Base-by-base conservation (phyloP, 2,329 filamentous ascomycete species). In the Scedosporium dehoogii region DNA sequence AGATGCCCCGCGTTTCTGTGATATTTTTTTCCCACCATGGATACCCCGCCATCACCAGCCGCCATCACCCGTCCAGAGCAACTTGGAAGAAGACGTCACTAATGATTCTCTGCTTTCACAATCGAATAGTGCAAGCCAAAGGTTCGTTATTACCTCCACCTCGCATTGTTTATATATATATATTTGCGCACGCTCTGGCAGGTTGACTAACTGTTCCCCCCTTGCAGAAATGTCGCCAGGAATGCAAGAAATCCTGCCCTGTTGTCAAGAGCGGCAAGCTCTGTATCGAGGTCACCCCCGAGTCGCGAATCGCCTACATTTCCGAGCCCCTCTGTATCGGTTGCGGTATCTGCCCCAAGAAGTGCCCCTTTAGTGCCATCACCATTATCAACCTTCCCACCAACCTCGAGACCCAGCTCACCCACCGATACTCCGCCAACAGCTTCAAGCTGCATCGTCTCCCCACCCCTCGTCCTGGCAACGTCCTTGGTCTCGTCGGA, bases 301-400 rank as follows among this genome's bases (percentile, higher is more conserved):
- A 90, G 63, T 96, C 93, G 68, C 93, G 93, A 73, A 93, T 99
- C 70, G 94, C 94, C 74, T 99, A 97, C 83, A 96, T 99, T 72
- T 97, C 93, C 68, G 94, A 99, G 77, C 86, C 86, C 67, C 86
- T 97, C 66, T 97, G 93, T 75, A 97, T 97, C 71, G 94, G 94
- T 77, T 99, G 96, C 74, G 96, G 94, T 87, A 99, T 99, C 80
- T 99, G 96, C 77, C 92, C 93, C 55, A 99, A 99, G 82, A 97
- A 97, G 78, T 99, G 94, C 76, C 94, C 94, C 16, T 99, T 99
- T 78, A 89, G 92, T 73, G 94, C 94, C 71, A 99, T 99, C 79
- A 96, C 93, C 76, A 99, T 99, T 77, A 99, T 99, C 91, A 99
- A 99, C 81, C 81, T 99, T 82, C 94, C 96, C 69, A 99, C 94